phyloP scores from a whole-genome alignment of 148 eudicot species.

The Rhododendron kiyosumense region DNA sequence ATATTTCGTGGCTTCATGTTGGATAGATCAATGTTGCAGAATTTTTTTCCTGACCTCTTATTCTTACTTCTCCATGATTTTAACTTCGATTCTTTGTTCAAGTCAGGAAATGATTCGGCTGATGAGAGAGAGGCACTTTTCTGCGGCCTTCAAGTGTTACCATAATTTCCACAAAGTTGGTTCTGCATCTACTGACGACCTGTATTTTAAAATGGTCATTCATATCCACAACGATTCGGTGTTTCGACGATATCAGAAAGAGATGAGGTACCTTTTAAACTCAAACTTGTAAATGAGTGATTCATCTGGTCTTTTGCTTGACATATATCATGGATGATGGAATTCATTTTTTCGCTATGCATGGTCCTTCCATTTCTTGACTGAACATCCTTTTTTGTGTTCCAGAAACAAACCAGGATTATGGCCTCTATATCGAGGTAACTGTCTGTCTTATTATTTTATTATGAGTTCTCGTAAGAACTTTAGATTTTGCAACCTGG shows the following conservation, averaged over 20 bases:
- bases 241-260: slow-evolving; percentile 86
- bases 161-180: slow-evolving; percentile 64
- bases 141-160: slow-evolving; percentile 83
- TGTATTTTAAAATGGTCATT: slow-evolving; percentile 80
- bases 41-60: not conserved
- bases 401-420: slow-evolving; percentile 74
- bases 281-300: not conserved
- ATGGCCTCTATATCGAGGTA: slow-evolving; percentile 98
- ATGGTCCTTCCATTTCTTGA: slow-evolving; percentile 11
- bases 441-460: not conserved
- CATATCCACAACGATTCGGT: slow-evolving; percentile 82
- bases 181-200: slow-evolving; percentile 46
- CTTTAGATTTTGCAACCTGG: not conserved
- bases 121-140: slow-evolving; percentile 72
- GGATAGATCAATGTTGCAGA: not conserved
- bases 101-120: slow-evolving; percentile 83
- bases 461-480: not conserved
- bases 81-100: slow-evolving; percentile 5
- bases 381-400: slow-evolving; percentile 13
- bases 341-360: not conserved
- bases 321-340: not conserved
- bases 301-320: not conserved
- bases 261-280: slow-evolving; percentile 61
- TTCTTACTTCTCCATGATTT: not conserved
- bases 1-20: not conserved